Evolutionary conservation across 805 yeast genomes (phyloP), one percentile per base, ranked within the genome.

Genomic region (Candida vartiovaarae): DNA sequence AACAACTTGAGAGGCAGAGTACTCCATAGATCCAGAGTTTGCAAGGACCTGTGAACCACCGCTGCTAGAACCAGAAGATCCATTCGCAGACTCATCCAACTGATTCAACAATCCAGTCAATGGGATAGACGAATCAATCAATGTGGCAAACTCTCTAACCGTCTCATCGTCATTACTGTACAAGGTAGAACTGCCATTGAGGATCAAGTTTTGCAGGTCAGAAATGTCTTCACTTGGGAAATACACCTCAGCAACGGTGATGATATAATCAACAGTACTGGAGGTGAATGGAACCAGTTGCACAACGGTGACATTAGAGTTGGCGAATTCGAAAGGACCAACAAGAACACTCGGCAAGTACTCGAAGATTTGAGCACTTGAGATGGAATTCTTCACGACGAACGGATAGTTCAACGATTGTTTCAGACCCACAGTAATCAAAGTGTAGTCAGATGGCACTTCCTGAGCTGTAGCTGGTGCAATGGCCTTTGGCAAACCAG

Each of bases 221-320:
- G 61, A 53, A 15, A 85, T 72, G 29, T 72, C 64, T 9, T 63
- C 60, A 8, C 65, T 60, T 24, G 95, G 95, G 67, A 88, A 83
- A 60, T 84, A 88, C 43, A 87, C 83, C 60, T 84, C 84, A 6
- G 97, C 98, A 48, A 90, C 85, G 0, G 97, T 84, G 43, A 86
- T 86, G 47, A 88, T 75, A 62, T 87, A 91, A 39, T 68, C 69
- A 40, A 70, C 70, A 10, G 64, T 65, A 1, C 68, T 44, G 2
- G 86, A 74, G 15, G 80, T 72, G 59, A 80, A 84, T 33, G 98
- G 98, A 47, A 82, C 80, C 54, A 91, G 72, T 60, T 82, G 77
- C 46, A 70, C 66, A 51, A 90, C 87, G 7, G 78, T 61, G 24
- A 86, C 75, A 28, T 67, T 65, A 5, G 74, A 58, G 20, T 55